Conservation (phyloP, 768 basidiomycete genomes). For the Lactarius deliciosus region DNA sequence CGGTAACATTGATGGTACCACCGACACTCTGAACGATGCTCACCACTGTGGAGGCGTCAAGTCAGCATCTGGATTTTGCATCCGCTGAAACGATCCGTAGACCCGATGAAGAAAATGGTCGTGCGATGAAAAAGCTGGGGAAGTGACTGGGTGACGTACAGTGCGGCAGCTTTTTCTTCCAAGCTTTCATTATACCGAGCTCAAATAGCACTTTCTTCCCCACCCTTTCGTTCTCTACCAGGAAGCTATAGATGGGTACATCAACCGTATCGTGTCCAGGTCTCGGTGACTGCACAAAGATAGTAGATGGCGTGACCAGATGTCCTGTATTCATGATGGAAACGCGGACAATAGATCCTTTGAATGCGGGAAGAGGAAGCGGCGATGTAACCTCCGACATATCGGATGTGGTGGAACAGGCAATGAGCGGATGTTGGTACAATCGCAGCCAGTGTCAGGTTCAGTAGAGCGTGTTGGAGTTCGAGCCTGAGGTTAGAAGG, state of each 20-base stretch:
- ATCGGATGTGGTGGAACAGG: background rate
- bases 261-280: background rate
- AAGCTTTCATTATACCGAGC: constrained; percentile 7
- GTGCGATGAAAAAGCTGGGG: background rate
- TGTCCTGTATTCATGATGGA: background rate
- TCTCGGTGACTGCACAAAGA: background rate
- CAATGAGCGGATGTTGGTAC: background rate
- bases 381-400: background rate
- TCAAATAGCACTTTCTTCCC: constrained; percentile 4
- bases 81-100: background rate
- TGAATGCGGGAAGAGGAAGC: background rate
- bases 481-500: background rate
- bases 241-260: constrained; percentile 2
- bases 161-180: background rate
- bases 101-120: background rate
- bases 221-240: constrained; percentile 1
- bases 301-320: background rate
- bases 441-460: background rate
- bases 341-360: constrained; percentile 5
- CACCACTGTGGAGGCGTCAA: background rate
- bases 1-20: background rate
- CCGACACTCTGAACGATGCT: background rate
- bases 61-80: background rate
- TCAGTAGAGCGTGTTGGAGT: background rate
- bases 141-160: background rate